Percentiles rank a stretch among this genome's conserved stretches.
Conservation (phyloP, 768 basidiomycete genomes). For the Sarcodon aspratus region DNA sequence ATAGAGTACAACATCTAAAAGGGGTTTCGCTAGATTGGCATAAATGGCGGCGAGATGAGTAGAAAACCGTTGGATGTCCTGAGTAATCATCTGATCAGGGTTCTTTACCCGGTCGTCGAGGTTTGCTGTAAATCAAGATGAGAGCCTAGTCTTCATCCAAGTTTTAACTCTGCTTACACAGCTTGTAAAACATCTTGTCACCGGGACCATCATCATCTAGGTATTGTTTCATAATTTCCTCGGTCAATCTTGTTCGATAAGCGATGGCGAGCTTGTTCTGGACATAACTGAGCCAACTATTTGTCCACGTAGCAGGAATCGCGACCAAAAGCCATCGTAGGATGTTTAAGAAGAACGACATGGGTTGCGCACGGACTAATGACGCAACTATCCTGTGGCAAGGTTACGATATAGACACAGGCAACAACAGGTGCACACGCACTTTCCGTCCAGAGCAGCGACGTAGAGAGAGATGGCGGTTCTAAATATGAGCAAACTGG, state of each 20-base stretch:
- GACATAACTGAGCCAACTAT: constrained; percentile 86
- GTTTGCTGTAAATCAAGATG: constrained; percentile 44
- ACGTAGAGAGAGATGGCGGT: constrained; percentile 93
- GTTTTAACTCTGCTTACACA: constrained; percentile 38
- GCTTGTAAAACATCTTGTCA: constrained; percentile 88
- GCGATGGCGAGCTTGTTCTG: constrained; percentile 90
- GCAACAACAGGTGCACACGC: constrained; percentile 2
- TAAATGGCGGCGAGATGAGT: constrained; percentile 88
- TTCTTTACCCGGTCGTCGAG: constrained; percentile 95
- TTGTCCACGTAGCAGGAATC: constrained; percentile 87
- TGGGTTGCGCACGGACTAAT: constrained; percentile 76
- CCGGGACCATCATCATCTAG: constrained; percentile 61
- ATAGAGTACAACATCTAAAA: constrained; percentile 87
- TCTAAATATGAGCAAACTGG: constrained; percentile 76
- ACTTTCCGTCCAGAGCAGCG: constrained; percentile 88
- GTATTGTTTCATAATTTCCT: constrained; percentile 74
- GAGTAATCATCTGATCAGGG: constrained; percentile 95
- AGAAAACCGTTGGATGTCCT: constrained; percentile 92
- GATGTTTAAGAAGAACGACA: constrained; percentile 76
- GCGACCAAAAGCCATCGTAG: constrained; percentile 86
- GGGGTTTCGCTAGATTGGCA: constrained; percentile 87
- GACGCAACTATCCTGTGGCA: constrained; percentile 79
- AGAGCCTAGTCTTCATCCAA: neutral
- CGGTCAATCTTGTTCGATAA: constrained; percentile 78
- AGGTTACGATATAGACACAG: neutral